phyloP scores from a whole-genome alignment of 495 filamentous ascomycete species.

The Friedmanniomyces simplex region DNA sequence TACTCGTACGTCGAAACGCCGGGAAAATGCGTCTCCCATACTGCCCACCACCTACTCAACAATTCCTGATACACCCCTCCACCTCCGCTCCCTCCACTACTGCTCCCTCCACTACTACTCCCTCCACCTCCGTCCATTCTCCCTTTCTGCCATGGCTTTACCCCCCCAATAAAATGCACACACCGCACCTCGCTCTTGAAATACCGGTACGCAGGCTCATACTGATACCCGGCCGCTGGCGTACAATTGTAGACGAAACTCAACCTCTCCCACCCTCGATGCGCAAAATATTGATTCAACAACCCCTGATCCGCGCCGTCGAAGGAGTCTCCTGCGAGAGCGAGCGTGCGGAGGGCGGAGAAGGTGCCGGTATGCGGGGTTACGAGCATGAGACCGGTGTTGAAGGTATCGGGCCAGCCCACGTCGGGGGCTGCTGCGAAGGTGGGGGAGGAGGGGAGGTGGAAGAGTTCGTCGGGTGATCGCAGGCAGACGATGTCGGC shows the following conservation, averaged over 20 bases:
- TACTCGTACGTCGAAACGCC: conserved; percentile 32
- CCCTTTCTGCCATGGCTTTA: conserved; percentile 80
- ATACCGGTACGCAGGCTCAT: conserved; percentile 86
- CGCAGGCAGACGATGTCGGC: conserved; percentile 78
- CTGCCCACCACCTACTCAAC: conserved; percentile 76
- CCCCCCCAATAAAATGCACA: conserved; percentile 84
- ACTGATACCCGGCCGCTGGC: conserved; percentile 87
- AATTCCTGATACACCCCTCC: conserved; percentile 70
- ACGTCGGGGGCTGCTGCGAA: conserved; percentile 93
- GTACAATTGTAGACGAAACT: conserved; percentile 97
- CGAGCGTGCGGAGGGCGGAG: conserved; percentile 70
- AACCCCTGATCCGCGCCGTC: conserved; percentile 96
- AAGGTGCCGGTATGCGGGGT: conserved; percentile 82
- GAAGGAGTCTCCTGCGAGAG: conserved; percentile 79
- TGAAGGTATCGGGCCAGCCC: conserved; percentile 98
- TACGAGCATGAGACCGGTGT: conserved; percentile 88
- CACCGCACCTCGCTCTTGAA: conserved; percentile 78
- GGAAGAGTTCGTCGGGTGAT: conserved; percentile 87
- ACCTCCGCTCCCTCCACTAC: conserved; percentile 27
- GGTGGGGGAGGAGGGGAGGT: conserved; percentile 52
- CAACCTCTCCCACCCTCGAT: conserved; percentile 67
- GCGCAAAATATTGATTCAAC: conserved; percentile 80
- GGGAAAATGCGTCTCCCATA: conserved; percentile 74
- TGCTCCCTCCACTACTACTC: too few relatives aligned
- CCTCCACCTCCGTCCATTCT: conserved; percentile 41